phyloP scores from a whole-genome alignment of 1,139 yeast genomes.

The Yamadazyma conglobata region DNA sequence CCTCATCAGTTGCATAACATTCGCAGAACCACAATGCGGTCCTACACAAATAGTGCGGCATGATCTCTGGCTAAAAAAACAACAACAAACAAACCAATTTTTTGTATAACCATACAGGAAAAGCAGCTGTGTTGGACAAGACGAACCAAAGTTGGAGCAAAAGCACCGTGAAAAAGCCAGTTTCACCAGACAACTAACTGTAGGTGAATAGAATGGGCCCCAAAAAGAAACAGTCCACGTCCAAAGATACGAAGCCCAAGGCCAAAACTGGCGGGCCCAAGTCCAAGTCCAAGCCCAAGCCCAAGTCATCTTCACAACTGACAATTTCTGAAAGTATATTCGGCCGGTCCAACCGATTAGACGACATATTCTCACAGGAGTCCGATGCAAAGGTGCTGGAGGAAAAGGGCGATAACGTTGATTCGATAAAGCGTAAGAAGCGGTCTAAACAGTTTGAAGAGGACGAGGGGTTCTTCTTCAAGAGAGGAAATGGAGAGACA shows the following conservation, averaged over 20 bases:
- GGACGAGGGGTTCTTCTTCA: constrained; percentile 46
- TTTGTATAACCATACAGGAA: no score
- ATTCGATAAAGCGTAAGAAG: constrained; percentile 1
- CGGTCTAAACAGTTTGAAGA: constrained; percentile 27
- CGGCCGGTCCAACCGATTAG: constrained; percentile 25
- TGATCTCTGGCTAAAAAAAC: no score
- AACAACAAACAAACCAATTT: no score
- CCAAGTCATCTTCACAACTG: constrained; percentile 2
- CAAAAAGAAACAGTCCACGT: constrained; percentile 11
- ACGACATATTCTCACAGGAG: constrained; percentile 22
- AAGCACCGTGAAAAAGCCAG: no score
- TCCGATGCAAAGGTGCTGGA: constrained; percentile 14
- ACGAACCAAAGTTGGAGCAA: no score
- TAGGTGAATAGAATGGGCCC: constrained; percentile 11
- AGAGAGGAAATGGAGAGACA: constrained; percentile 20
- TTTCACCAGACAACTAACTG: no score
- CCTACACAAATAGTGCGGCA: no score
- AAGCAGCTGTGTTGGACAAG: no score
- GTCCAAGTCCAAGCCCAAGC: constrained; percentile 3
- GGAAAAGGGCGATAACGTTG: neutral
- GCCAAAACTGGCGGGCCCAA: constrained; percentile 1
- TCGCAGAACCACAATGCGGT: neutral
- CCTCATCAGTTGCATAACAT: neutral
- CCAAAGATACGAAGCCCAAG: constrained; percentile 2
- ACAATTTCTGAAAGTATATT: constrained; percentile 12